Percentiles rank a stretch among this genome's conserved stretches.
Conservation (phyloP, 2,329 filamentous ascomycete species). For the Xylariaceae sp. region DNA sequence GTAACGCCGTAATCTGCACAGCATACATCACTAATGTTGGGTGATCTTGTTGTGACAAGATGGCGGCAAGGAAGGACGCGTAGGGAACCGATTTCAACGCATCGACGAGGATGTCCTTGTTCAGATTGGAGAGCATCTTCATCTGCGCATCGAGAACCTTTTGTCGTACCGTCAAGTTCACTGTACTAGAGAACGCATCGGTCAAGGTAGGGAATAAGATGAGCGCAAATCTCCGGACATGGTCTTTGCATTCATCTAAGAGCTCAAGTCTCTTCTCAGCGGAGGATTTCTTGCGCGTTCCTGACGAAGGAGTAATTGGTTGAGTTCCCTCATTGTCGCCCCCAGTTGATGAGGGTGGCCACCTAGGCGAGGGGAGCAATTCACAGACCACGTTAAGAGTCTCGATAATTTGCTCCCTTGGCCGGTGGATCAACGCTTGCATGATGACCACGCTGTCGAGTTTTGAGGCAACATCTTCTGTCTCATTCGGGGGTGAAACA, state of each 20-base stretch:
- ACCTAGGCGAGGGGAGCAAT: conserved; percentile 72
- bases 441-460: conserved; percentile 97
- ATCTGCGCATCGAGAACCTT: conserved; percentile 94
- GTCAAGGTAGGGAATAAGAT: conserved; percentile 93
- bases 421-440: conserved; percentile 94
- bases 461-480: conserved; percentile 74
- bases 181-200: conserved; percentile 95
- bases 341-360: conserved; percentile 41
- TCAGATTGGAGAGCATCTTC: conserved; percentile 97
- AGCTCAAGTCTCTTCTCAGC: conserved; percentile 81
- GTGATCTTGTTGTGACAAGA: conserved; percentile 93
- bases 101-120: conserved; percentile 77
- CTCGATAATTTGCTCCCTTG: conserved; percentile 93
- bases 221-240: conserved; percentile 87
- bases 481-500: conserved; percentile 80
- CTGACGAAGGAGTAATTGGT: conserved; percentile 37
- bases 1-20: conserved; percentile 82
- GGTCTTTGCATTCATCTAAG: conserved; percentile 74
- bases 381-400: conserved; percentile 97
- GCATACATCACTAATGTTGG: conserved; percentile 80
- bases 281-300: conserved; percentile 50
- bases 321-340: conserved; percentile 35
- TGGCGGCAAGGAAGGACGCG: conserved; percentile 91
- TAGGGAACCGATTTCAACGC: conserved; percentile 86
- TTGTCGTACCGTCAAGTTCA: conserved; percentile 89